phyloP scores from a whole-genome alignment of 352 stramenopile species.

The Globisporangium recalcitrans region DNA sequence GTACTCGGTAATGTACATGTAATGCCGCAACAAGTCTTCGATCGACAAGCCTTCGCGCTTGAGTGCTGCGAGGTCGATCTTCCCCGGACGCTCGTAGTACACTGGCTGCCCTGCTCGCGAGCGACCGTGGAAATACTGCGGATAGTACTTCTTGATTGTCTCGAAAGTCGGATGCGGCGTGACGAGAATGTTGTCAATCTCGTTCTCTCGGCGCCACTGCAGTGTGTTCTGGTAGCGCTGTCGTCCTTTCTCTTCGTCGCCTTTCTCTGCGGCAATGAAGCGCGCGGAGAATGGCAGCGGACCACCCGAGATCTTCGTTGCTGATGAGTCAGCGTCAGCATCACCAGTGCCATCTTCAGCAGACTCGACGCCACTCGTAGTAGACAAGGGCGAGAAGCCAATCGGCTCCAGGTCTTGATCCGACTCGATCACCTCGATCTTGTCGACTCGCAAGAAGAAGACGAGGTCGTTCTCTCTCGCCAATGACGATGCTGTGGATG shows the following conservation, averaged over 20 bases:
- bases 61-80: slow-evolving; percentile 82
- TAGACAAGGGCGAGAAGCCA: slow-evolving; percentile 6
- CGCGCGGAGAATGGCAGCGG: slow-evolving; percentile 69
- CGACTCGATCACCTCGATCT: slow-evolving; percentile 59
- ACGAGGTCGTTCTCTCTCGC: slow-evolving; percentile 31
- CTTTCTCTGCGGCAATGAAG: slow-evolving; percentile 84
- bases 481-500: slow-evolving; percentile 13
- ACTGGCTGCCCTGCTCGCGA: slow-evolving; percentile 70
- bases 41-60: slow-evolving; percentile 86
- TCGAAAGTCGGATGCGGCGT: slow-evolving; percentile 76
- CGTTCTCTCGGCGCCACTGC: slow-evolving; percentile 84
- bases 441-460: slow-evolving; percentile 53
- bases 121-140: slow-evolving; percentile 86
- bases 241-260: slow-evolving; percentile 72
- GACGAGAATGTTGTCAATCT: slow-evolving; percentile 86
- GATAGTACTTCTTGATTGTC: slow-evolving; percentile 90
- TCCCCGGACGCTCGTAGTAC: slow-evolving; percentile 83
- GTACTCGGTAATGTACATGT: slow-evolving; percentile 92
- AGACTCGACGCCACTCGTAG: slow-evolving; percentile 11
- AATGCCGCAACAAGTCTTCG: slow-evolving; percentile 84
- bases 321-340: background rate
- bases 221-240: slow-evolving; percentile 70
- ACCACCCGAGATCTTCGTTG: slow-evolving; percentile 40
- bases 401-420: slow-evolving; percentile 38
- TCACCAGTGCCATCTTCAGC: slow-evolving; percentile 13